Evolutionary conservation across 2,329 filamentous ascomycete species (phyloP).

Genomic region (Neonectria faginata): DNA sequence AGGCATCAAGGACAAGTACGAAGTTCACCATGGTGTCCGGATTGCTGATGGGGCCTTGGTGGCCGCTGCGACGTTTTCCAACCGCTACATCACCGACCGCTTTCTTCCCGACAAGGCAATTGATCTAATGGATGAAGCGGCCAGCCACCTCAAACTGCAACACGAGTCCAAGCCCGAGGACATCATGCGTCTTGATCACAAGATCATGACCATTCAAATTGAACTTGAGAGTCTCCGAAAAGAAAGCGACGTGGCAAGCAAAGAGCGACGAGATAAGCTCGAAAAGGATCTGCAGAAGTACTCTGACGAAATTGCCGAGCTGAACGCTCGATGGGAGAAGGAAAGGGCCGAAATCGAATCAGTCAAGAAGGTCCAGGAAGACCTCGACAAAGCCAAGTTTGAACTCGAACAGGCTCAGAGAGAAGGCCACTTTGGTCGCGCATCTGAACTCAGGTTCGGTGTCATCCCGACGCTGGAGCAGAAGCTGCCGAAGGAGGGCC

Average conservation of each 20-base stretch:
- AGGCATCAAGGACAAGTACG: slow-evolving; percentile 97
- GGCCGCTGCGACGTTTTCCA: slow-evolving; percentile 90
- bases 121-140: slow-evolving; percentile 95
- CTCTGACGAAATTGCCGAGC: slow-evolving; percentile 78
- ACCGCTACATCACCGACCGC: slow-evolving; percentile 95
- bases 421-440: slow-evolving; percentile 87
- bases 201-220: slow-evolving; percentile 97
- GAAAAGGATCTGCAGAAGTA: slow-evolving; percentile 80
- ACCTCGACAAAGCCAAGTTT: slow-evolving; percentile 86
- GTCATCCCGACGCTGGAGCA: slow-evolving; percentile 84
- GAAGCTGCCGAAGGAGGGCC: slow-evolving; percentile 81
- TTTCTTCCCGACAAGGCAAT: slow-evolving; percentile 98
- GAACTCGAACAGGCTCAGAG: slow-evolving; percentile 91
- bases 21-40: slow-evolving; percentile 94
- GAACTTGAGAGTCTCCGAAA: slow-evolving; percentile 95
- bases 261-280: slow-evolving; percentile 87
- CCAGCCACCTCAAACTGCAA: slow-evolving; percentile 87
- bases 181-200: slow-evolving; percentile 90
- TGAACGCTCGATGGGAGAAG: slow-evolving; percentile 90
- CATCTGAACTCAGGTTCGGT: slow-evolving; percentile 91
- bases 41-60: slow-evolving; percentile 94
- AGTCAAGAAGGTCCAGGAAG: slow-evolving; percentile 87
- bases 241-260: slow-evolving; percentile 90
- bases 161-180: slow-evolving; percentile 97
- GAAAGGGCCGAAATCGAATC: slow-evolving; percentile 87